Conservation (phyloP, 805 yeast species). For the Maudiozyma saulgeensis region DNA sequence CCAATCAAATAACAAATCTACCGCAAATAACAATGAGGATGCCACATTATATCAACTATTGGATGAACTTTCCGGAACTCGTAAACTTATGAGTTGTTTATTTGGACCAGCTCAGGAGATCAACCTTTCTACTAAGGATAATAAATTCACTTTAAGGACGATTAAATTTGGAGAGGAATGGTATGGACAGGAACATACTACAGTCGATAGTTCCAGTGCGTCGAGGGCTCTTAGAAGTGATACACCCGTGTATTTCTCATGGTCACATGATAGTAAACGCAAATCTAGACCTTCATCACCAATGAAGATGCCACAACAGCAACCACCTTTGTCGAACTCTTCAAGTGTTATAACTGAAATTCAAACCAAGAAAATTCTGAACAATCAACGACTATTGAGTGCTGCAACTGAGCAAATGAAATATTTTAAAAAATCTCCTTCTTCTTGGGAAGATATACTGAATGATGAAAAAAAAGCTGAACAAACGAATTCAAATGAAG, state of each 20-base stretch:
- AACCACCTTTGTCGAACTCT: neutral
- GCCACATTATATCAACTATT: slow-evolving; percentile 14
- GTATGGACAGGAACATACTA: slow-evolving; percentile 15
- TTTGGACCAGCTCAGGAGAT: slow-evolving; percentile 4
- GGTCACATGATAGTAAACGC: slow-evolving; percentile 16
- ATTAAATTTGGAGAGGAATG: slow-evolving; percentile 12
- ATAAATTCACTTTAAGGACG: slow-evolving; percentile 3
- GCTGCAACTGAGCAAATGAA: slow-evolving; percentile 6
- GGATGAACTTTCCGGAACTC: slow-evolving; percentile 17
- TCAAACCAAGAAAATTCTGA: slow-evolving; percentile 3
- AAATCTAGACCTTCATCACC: neutral
- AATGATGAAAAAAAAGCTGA: neutral
- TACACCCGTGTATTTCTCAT: slow-evolving; percentile 22
- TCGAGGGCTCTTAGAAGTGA: slow-evolving; percentile 13
- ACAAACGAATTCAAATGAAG: neutral
- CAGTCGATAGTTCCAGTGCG: slow-evolving; percentile 3
- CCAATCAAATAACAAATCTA: neutral
- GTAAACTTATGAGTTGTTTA: slow-evolving; percentile 19
- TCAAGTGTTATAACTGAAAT: neutral
- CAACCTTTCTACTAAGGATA: slow-evolving; percentile 2
- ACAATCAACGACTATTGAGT: slow-evolving; percentile 12
- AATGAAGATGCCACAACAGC: neutral
- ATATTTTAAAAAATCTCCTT: neutral
- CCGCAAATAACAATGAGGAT: neutral
- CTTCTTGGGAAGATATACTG: slow-evolving; percentile 4